Evolutionary conservation across 129 eudicot species (phyloP).

Genomic region (Daucus carota): DH1_v3.0 NC_030383.2:991001-991500

Average conservation of each 20-base stretch:
- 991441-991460: background rate
- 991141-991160: background rate
- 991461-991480: background rate
- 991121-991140: background rate
- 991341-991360: background rate
- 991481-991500: too few relatives aligned
- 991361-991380: too few relatives aligned
- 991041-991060: background rate
- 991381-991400: background rate
- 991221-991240: background rate
- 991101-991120: background rate
- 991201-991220: background rate
- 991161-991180: background rate
- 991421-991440: conserved; percentile 16
- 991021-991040: background rate
- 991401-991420: background rate
- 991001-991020: background rate
- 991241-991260: background rate
- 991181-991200: background rate
- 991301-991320: background rate
- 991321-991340: background rate
- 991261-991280: background rate
- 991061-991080: background rate
- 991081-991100: background rate
- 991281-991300: conserved; percentile 6